Conservation (phyloP, 1,284 basidiomycete species). For the Pascua guehoae region DNA sequence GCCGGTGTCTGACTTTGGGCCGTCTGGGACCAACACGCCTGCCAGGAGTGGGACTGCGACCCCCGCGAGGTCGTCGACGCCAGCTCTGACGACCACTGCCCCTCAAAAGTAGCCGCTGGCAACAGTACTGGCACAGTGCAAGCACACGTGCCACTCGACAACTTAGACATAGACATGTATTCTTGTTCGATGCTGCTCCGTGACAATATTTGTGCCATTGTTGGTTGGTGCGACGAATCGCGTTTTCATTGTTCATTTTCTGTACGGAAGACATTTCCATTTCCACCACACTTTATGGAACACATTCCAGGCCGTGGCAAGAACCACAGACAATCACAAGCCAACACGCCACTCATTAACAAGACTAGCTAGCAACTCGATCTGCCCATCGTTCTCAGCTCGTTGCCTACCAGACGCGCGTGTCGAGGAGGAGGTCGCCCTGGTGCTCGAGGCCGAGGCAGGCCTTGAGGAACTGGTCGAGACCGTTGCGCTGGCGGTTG, state of each 20-base stretch:
- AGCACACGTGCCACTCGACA: not conserved
- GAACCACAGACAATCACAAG: too few species aligned
- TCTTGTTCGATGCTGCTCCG: too few species aligned
- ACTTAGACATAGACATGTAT: slow-evolving; percentile 1
- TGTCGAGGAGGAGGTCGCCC: slow-evolving; percentile 76
- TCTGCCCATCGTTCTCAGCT: too few species aligned
- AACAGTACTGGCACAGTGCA: not conserved
- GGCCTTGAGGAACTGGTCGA: slow-evolving; percentile 69
- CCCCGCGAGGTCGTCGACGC: not conserved
- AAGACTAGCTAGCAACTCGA: too few species aligned
- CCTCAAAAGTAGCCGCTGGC: not conserved
- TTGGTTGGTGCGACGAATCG: too few species aligned
- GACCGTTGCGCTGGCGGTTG: slow-evolving; percentile 87
- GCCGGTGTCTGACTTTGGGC: slow-evolving; percentile 34
- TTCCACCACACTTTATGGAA: not conserved
- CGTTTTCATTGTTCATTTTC: too few species aligned
- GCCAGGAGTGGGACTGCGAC: slow-evolving; percentile 10
- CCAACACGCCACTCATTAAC: too few species aligned
- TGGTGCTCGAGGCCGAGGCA: slow-evolving; percentile 81
- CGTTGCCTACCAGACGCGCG: slow-evolving; percentile 68
- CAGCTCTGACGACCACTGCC: not conserved
- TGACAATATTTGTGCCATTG: too few species aligned
- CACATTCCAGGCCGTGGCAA: too few species aligned
- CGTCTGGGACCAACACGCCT: slow-evolving; percentile 29
- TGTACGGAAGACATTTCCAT: not conserved